Evolutionary conservation across 2,329 filamentous ascomycete species (phyloP).

Genomic region (Dactylellina haptotyla): DNA sequence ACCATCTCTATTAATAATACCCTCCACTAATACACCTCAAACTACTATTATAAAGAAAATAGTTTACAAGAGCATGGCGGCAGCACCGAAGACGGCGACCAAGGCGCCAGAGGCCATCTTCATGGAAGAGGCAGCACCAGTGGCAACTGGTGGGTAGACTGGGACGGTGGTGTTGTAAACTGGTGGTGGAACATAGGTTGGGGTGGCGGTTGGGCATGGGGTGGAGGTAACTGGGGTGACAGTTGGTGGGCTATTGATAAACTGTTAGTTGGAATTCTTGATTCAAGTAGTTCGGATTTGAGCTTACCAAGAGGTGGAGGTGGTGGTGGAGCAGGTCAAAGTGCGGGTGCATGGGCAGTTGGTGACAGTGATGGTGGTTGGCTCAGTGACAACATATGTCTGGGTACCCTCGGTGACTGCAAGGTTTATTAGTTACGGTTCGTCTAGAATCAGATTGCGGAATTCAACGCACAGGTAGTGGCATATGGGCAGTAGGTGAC

Average conservation of each 20-base stretch:
- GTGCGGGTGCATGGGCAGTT: constrained; percentile 54
- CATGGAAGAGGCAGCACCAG: constrained; percentile 53
- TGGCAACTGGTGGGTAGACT: constrained; percentile 20
- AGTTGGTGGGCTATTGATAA: constrained; percentile 45
- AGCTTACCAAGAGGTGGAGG: constrained; percentile 49
- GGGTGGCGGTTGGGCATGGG: constrained; percentile 32
- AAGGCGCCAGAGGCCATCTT: constrained; percentile 54
- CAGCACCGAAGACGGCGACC: constrained; percentile 53
- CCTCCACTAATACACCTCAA: constrained; percentile 14
- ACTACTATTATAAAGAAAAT: constrained; percentile 26
- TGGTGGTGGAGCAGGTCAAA: constrained; percentile 38
- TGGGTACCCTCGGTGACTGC: constrained; percentile 29
- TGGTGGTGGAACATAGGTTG: constrained; percentile 50
- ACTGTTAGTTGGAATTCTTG: constrained; percentile 4
- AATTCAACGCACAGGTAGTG: neutral
- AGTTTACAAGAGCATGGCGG: constrained; percentile 54
- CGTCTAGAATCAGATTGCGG: neutral
- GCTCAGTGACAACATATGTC: constrained; percentile 43
- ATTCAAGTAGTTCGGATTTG: neutral
- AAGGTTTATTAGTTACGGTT: neutral
- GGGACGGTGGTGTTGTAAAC: constrained; percentile 49
- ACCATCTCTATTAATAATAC: constrained; percentile 51
- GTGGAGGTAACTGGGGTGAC: constrained; percentile 33
- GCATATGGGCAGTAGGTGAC: constrained; percentile 44
- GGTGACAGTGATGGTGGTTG: constrained; percentile 50